phyloP scores from a whole-genome alignment of 345 rosid genomes.

The Camelina neglecta region DNA sequence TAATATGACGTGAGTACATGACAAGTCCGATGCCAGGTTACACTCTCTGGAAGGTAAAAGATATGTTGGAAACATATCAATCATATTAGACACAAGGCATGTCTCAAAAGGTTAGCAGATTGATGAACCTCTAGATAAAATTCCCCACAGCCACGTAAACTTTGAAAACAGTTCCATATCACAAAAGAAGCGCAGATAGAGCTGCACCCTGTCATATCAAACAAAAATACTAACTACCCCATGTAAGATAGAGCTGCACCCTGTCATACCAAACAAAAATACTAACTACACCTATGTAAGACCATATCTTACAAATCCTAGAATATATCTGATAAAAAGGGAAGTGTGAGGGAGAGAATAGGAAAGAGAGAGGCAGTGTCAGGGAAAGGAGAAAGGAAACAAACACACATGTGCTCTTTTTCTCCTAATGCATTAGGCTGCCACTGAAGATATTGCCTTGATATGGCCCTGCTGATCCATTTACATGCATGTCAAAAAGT shows the following conservation, averaged over 20 bases:
- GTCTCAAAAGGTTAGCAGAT: slow-evolving; percentile 10
- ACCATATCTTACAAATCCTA: slow-evolving; percentile 29
- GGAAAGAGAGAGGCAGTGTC: slow-evolving; percentile 89
- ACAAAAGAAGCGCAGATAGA: slow-evolving; percentile 17
- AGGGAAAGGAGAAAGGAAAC: slow-evolving; percentile 99
- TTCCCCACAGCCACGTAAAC: slow-evolving; percentile 13
- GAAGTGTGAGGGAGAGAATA: slow-evolving; percentile 76
- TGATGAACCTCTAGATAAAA: slow-evolving; percentile 19
- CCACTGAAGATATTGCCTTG: slow-evolving; percentile 99
- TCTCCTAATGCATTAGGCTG: slow-evolving; percentile 99
- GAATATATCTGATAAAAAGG: slow-evolving; percentile 52
- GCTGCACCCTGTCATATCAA: slow-evolving; percentile 19
- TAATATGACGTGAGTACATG: slow-evolving; percentile 2
- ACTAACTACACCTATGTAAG: slow-evolving; percentile 30
- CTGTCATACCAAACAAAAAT: slow-evolving; percentile 7
- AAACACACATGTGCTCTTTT: slow-evolving; percentile 99
- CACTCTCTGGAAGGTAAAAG: slow-evolving; percentile 26
- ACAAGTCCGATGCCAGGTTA: neutral
- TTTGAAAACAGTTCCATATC: neutral
- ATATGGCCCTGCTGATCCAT: slow-evolving; percentile 99
- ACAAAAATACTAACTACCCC: slow-evolving; percentile 5
- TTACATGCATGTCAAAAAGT: slow-evolving; percentile 86
- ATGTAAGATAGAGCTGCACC: slow-evolving; percentile 18
- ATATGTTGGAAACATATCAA: neutral
- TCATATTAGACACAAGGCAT: slow-evolving; percentile 7